Percentiles rank a stretch among this genome's conserved stretches.
These are phyloP conservation scores for Yarrowia galli DNA, from an alignment of 1,139 yeast species.

Conservation along the genomic window DNA sequence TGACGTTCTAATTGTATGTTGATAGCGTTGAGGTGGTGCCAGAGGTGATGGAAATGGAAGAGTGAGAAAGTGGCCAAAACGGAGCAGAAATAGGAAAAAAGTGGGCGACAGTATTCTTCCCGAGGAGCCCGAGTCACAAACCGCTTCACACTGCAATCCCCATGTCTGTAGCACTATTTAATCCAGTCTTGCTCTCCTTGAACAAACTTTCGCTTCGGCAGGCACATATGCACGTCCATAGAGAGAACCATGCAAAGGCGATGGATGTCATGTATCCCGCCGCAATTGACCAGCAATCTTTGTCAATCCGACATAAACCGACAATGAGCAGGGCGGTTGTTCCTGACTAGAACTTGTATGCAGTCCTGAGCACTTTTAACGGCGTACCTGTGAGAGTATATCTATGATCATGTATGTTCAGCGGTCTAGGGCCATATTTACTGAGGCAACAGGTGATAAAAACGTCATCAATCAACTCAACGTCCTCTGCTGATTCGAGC, in stretches of 20 bases:
- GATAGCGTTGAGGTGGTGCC: background rate
- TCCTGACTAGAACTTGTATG: background rate
- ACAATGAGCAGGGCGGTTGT: background rate
- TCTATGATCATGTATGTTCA: too few relatives aligned
- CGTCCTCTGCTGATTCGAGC: too few relatives aligned
- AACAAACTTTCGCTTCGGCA: slow-evolving; percentile 14
- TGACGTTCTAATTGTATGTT: background rate
- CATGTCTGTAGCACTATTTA: too few relatives aligned
- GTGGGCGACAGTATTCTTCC: too few relatives aligned
- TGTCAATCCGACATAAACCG: background rate
- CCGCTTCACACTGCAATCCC: too few relatives aligned
- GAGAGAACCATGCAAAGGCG: background rate
- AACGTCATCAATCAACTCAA: too few relatives aligned
- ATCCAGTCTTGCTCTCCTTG: too few relatives aligned
- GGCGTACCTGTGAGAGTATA: too few relatives aligned
- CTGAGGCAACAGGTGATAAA: too few relatives aligned
- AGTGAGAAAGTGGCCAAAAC: too few relatives aligned
- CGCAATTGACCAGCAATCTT: background rate
- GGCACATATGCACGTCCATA: slow-evolving; percentile 4
- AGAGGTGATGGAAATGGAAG: background rate
- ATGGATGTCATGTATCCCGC: background rate
- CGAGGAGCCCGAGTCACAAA: too few relatives aligned
- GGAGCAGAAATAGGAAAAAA: background rate
- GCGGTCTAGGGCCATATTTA: too few relatives aligned
- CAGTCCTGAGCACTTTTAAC: background rate